Base-by-base conservation (phyloP, 352 stramenopile genomes). In the Globisporangium cylindrosporum region DNA sequence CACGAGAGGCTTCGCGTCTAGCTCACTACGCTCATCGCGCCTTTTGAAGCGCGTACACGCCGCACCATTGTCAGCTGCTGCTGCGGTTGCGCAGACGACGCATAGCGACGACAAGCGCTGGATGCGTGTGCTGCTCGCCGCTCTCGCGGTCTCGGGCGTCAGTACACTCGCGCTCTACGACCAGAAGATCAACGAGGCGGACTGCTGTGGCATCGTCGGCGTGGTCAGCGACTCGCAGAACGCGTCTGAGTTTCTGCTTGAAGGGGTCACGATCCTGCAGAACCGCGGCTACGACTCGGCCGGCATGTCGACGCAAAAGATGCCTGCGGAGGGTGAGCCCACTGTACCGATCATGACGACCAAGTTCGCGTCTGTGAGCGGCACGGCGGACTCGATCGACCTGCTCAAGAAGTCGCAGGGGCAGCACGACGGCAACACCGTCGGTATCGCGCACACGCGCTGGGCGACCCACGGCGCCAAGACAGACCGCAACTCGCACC, bases 381-480 rank as follows among this genome's bases (percentile, higher is more conserved):
- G 94, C 61, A 97, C 95, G 48, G 95, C 93, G 32, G 92, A 98
- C 81, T 97, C 89, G 24, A 97, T 98, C 71, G 83, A 97, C 66
- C 70, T 98, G 49, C 81, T 98, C 34, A 75, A 88, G 20, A 75
- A 93, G 51, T 92, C 97, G 49, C 82, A 84, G 59, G 71, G 73
- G 27, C 71, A 84, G 43, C 89, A 97, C 72, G 70, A 74, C 4
- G 83, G 92, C 63, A 98, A 99, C 82, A 86, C 82, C 9, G 79
- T 98, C 18, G 98, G 97, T 54, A 99, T 99, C 72, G 98, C 97
- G 34, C 98, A 99, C 82, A 99, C 97, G n/a, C 97, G 98, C 12
- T 99, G 97, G 98, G 97, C 98, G 14, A 99, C 98, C 9, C 98
- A 99, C 76, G 98, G 98, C 54, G 78, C 88, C 59, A 99, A 99